Evolutionary conservation across 352 stramenopile species (phyloP).

Genomic region (Pythium brassicae): DNA sequence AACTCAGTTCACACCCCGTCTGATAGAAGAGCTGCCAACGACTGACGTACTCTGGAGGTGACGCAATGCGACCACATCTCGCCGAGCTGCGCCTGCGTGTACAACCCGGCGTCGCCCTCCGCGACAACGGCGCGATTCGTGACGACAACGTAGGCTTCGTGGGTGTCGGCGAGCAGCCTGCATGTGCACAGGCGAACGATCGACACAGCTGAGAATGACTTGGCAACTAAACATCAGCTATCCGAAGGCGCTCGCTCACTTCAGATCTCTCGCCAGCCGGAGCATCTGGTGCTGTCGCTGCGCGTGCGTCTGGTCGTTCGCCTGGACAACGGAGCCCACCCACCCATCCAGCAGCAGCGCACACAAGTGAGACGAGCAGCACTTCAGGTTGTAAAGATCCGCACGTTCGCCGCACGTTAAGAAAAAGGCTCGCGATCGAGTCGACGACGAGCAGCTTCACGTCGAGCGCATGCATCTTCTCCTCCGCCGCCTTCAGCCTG

Average conservation of each 20-base stretch:
- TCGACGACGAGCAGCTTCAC: constrained; percentile 72
- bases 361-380: not conserved
- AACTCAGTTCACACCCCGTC: constrained; percentile 6
- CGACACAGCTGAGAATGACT: not conserved
- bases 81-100: constrained; percentile 57
- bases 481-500: constrained; percentile 62
- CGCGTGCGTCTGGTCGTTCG: constrained; percentile 26
- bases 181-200: constrained; percentile 7
- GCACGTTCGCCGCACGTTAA: constrained; percentile 31
- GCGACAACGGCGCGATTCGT: constrained; percentile 61
- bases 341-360: not conserved
- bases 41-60: constrained; percentile 38
- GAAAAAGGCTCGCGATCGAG: constrained; percentile 57
- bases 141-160: constrained; percentile 58
- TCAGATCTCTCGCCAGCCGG: constrained; percentile 45
- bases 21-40: constrained; percentile 1
- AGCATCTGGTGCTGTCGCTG: constrained; percentile 49
- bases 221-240: not conserved
- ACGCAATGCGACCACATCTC: constrained; percentile 71
- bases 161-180: constrained; percentile 60
- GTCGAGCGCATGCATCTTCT: constrained; percentile 31
- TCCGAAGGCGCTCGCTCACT: constrained; percentile 18
- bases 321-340: constrained; percentile 14
- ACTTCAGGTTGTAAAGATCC: too few relatives aligned
- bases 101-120: constrained; percentile 33